Base-by-base conservation (phyloP, 352 stramenopile species). In the Globisporangium irregulare region DNA sequence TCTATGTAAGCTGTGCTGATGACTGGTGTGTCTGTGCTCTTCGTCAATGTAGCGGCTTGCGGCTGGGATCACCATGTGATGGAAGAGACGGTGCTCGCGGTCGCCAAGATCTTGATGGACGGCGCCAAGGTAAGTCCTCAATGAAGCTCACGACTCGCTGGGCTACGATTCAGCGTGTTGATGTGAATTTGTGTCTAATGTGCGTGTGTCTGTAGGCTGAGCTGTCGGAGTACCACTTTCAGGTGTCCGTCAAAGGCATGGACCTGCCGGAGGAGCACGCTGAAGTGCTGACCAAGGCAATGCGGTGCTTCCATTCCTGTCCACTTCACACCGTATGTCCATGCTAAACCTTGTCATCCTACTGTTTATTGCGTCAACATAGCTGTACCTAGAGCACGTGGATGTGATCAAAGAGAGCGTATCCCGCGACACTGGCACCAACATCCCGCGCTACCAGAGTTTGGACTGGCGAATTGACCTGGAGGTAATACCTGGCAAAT, bases 381-480 rank as follows among this genome's bases (percentile, higher is more conserved):
- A 92, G 86, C 57, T 91, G 24, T 92, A 86, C 63, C 43, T 70
- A 48, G 70, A 76, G 3, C 74, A 94, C 56, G 50, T 59, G 9
- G 76, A 82, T 7, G 67, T 75, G 50, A 92, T 94, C 73, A 77
- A 82, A 62, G 66, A 72, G 43, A 84, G 75, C 63, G 81, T 86
- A 0, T 74, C 72, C 0, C 76, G 76, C 1, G 69, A 85, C 12
- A 80, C 67, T 15, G 67, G 76, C 7, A 73, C 79, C 24, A 84
- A 66, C 34, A 58, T 92, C 10, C 77, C 86, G 8, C 73, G 76
- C 25, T 94, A 92, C 62, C 77, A 71, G 18, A 82, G 79, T 27
- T 73, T 94, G 55, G 81, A 92, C 64, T 94, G 86, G 86, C 81
- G 86, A n/a, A 81, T 94, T 54, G 86, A 94, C 60, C 68, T 94